Evolutionary conservation across 1,284 basidiomycete species (phyloP), one percentile per base, ranked within the genome.

Genomic region (Coniophora puteana): DNA sequence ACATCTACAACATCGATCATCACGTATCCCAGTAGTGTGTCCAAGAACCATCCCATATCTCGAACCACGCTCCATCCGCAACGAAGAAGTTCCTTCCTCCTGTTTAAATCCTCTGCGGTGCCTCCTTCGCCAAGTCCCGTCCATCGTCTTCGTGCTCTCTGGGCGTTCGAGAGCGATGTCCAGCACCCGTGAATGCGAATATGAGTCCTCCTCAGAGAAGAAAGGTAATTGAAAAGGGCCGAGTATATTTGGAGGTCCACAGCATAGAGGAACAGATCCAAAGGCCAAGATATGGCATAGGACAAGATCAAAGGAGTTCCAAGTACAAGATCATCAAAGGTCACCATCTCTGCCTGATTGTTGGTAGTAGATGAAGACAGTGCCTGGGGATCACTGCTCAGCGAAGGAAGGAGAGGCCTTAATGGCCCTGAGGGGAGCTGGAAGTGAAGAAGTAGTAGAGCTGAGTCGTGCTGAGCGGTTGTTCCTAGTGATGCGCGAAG

Each of bases 11-110:
- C 89, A 51, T 95, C 92, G 49, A 80, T 88, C 88, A 92, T 89
- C 47, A 89, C 76, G 59, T 93, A 92, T 6, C 81, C 81, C 36
- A 89, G 65, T 7, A 93, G 57, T 24, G 79, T 83, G 54, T 93
- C 92, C 43, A 95, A 66, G 58, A 93, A 93, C 89, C 92, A 94
- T 34, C 83, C 78, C 89, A 94, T 93, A 51, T 86, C 79, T 47
- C 89, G 66, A 13, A 92, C 83, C 13, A 87, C 74, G 1, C 88
- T 89, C 91, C 92, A 95, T 1, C 85, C 85, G 49, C 79, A 82
- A 42, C 91, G 70, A 36, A 91, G 66, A 14, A 93, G 69, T 41
- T 68, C 67, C 46, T 74, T 74, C 23, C 87, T 72, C 11, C 70
- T 71, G 33, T 79, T 74, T 31, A 84, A 67, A 50, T 87, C 87